phyloP scores from a whole-genome alignment of 2,329 filamentous ascomycete species.

The Stagonosporopsis cucurbitacearum region DNA sequence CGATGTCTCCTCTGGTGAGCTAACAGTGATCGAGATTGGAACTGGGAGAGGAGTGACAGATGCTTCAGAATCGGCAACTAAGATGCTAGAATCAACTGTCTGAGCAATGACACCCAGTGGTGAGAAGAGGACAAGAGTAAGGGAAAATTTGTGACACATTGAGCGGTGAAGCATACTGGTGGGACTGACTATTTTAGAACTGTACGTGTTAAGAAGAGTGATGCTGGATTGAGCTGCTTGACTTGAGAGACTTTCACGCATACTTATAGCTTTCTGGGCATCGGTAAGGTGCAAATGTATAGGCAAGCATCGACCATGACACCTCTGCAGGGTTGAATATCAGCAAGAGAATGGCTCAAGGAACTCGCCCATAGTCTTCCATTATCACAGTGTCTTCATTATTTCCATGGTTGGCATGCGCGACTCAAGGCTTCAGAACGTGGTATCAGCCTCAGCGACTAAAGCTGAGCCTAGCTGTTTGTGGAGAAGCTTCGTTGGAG shows the following conservation, averaged over 20 bases:
- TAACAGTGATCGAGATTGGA: background rate
- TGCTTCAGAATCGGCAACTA: background rate
- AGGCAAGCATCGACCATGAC: background rate
- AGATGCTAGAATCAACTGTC: background rate
- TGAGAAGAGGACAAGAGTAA: background rate
- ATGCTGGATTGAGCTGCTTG: background rate
- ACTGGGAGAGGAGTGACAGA: background rate
- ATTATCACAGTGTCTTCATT: background rate
- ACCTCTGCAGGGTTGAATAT: background rate
- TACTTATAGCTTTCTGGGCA: background rate
- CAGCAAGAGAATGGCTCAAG: background rate
- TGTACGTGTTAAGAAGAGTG: background rate
- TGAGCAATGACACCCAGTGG: background rate
- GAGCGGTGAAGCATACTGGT: background rate
- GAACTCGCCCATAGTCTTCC: background rate
- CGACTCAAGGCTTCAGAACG: background rate
- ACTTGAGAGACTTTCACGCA: background rate
- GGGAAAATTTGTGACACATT: background rate
- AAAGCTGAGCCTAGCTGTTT: background rate
- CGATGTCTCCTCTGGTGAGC: background rate
- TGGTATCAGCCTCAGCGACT: background rate
- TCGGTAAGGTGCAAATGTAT: background rate
- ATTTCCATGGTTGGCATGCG: background rate
- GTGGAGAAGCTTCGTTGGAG: background rate
- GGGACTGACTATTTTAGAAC: background rate